phyloP scores from a whole-genome alignment of 352 stramenopile genomes.

The Phytophthora vignae region DNA sequence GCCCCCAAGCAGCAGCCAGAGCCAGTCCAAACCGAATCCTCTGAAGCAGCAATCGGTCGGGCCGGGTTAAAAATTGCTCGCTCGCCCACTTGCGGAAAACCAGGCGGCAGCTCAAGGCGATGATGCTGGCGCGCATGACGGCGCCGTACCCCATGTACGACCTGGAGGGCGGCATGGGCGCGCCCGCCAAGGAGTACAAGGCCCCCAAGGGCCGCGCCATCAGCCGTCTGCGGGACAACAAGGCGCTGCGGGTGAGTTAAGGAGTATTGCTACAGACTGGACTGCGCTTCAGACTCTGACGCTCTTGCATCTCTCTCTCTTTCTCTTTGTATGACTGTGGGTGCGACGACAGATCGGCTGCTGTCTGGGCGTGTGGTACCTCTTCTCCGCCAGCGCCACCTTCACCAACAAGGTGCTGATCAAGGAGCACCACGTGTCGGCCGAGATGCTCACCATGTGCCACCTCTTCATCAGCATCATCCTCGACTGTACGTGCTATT shows the following conservation, averaged over 20 bases:
- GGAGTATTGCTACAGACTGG: not conserved
- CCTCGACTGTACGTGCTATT: slow-evolving; percentile 63
- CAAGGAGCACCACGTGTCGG: slow-evolving; percentile 88
- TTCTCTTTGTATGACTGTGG: not conserved
- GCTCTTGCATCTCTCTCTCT: not conserved
- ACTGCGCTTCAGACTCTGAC: not conserved
- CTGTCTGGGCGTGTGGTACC: slow-evolving; percentile 73
- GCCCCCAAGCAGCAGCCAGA: slow-evolving; percentile 12
- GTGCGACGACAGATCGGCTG: slow-evolving; percentile 34
- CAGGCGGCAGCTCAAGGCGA: slow-evolving; percentile 13
- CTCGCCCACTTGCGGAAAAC: slow-evolving; percentile 24
- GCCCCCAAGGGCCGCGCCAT: slow-evolving; percentile 28
- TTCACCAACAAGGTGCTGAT: slow-evolving; percentile 91
- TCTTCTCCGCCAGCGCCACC: slow-evolving; percentile 80
- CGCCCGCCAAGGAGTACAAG: slow-evolving; percentile 32
- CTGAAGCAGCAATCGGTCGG: slow-evolving; percentile 4
- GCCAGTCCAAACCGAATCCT: slow-evolving; percentile 20
- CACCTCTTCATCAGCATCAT: slow-evolving; percentile 85
- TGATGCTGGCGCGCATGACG: slow-evolving; percentile 35
- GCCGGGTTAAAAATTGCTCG: slow-evolving; percentile 20
- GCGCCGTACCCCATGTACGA: slow-evolving; percentile 46
- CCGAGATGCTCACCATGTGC: slow-evolving; percentile 87
- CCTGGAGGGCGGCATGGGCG: slow-evolving; percentile 36
- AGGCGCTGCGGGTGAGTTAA: slow-evolving; percentile 31
- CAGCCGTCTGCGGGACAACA: slow-evolving; percentile 37